phyloP scores from a whole-genome alignment of 768 basidiomycete genomes.

The Calocybe indica region DNA sequence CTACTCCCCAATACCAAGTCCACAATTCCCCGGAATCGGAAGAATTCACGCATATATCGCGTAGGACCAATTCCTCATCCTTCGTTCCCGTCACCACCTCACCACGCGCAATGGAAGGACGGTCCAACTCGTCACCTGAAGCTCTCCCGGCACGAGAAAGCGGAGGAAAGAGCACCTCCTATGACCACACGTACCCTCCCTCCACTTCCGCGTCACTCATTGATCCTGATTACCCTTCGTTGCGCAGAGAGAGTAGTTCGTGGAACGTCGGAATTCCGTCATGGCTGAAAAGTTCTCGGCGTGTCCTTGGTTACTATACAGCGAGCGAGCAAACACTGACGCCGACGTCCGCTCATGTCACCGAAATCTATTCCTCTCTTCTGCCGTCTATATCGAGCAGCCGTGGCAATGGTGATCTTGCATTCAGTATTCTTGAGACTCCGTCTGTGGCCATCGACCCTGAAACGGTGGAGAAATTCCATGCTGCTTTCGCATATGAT shows the following conservation, averaged over 20 bases:
- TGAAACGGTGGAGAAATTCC: slow-evolving; percentile 71
- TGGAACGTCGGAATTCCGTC: slow-evolving; percentile 70
- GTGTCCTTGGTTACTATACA: slow-evolving; percentile 27
- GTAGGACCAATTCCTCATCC: slow-evolving; percentile 42
- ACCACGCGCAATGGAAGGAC: slow-evolving; percentile 9
- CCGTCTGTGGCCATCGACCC: slow-evolving; percentile 57
- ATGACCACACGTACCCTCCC: slow-evolving; percentile 77
- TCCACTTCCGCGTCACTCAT: slow-evolving; percentile 47
- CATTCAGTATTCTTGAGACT: slow-evolving; percentile 80
- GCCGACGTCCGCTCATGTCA: slow-evolving; percentile 33
- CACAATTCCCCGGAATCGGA: slow-evolving; percentile 37
- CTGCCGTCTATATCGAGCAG: slow-evolving; percentile 20
- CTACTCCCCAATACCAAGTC: slow-evolving; percentile 15
- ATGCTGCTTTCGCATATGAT: slow-evolving; percentile 76
- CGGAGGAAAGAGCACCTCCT: neutral
- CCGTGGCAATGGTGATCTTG: slow-evolving; percentile 47
- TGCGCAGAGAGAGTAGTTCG: slow-evolving; percentile 41
- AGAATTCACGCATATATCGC: slow-evolving; percentile 70
- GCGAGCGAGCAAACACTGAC: slow-evolving; percentile 19
- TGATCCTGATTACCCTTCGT: slow-evolving; percentile 41
- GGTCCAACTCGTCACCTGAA: too few species aligned
- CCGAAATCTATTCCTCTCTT: slow-evolving; percentile 54
- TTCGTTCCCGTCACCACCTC: slow-evolving; percentile 60
- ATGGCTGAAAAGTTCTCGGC: slow-evolving; percentile 55
- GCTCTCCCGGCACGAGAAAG: too few species aligned